These are phyloP conservation scores for Amphirosellinia nigrospora DNA, from an alignment of 495 filamentous ascomycete species.

Conservation along the genomic window DNA sequence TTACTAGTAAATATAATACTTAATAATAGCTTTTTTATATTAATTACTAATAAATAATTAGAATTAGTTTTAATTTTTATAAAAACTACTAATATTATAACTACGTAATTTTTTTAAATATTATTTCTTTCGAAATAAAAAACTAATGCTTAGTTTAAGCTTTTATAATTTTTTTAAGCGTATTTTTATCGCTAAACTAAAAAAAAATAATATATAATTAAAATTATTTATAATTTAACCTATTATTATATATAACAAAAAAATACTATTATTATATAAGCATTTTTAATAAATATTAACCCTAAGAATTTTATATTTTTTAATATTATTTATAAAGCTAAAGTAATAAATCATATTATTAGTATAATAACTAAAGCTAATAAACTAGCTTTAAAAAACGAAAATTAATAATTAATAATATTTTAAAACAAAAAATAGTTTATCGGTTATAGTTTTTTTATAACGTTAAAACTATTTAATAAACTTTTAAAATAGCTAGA, in stretches of 20 bases:
- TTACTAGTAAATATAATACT: constrained; percentile 33
- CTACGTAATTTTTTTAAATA: constrained; percentile 80
- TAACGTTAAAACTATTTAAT: constrained; percentile 56
- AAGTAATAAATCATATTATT: constrained; percentile 66
- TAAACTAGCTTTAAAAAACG: constrained; percentile 56
- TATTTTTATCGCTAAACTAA: constrained; percentile 69
- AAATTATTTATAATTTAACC: constrained; percentile 71
- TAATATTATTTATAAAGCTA: constrained; percentile 60
- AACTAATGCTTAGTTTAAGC: constrained; percentile 70
- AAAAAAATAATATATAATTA: constrained; percentile 66
- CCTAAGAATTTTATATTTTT: constrained; percentile 73
- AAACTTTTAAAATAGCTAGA: constrained; percentile 59
- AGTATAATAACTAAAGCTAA: constrained; percentile 87
- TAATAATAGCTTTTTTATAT: background rate
- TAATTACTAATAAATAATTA: background rate
- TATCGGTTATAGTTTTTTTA: constrained; percentile 69
- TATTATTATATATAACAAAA: constrained; percentile 66
- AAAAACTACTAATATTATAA: constrained; percentile 41
- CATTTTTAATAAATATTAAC: constrained; percentile 76
- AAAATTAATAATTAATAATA: constrained; percentile 63
- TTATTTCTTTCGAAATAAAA: constrained; percentile 76
- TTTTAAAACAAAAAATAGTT: constrained; percentile 59
- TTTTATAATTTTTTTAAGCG: constrained; percentile 84
- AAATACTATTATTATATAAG: constrained; percentile 74
- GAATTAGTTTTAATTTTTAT: background rate